A percentile compares a stretch with the other conserved stretches of the same genome.
Evolutionary conservation across 495 filamentous ascomycete species (phyloP).

Genomic region (Neurospora tetraspora): DNA sequence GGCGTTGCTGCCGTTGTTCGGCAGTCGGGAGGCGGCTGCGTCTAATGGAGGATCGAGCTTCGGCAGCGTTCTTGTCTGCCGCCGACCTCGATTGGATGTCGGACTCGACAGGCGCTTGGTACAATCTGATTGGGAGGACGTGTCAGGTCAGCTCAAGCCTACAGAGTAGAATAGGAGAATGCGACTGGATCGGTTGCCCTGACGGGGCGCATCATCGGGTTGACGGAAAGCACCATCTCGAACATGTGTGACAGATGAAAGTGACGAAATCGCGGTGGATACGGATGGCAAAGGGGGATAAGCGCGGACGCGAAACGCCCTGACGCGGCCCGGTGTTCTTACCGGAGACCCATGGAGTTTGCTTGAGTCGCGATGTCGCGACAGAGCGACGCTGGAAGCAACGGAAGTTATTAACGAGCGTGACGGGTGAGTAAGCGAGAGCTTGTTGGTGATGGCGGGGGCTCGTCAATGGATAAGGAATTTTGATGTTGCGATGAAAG

Average conservation of each 20-base stretch:
- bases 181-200: not conserved
- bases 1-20: slow-evolving; percentile 30
- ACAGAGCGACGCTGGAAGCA: not conserved
- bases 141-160: slow-evolving; percentile 13
- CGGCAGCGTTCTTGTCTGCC: slow-evolving; percentile 36
- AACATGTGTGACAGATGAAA: not conserved
- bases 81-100: slow-evolving; percentile 47
- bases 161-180: not conserved
- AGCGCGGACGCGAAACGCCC: slow-evolving; percentile 16
- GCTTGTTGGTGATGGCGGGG: slow-evolving; percentile 10
- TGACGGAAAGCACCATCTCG: not conserved
- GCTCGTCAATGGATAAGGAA: slow-evolving; percentile 20
- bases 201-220: not conserved
- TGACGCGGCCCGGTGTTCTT: slow-evolving; percentile 38
- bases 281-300: not conserved
- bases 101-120: slow-evolving; percentile 44
- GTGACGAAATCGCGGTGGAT: not conserved
- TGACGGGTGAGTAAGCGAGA: slow-evolving; percentile 5
- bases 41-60: slow-evolving; percentile 64
- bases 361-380: not conserved
- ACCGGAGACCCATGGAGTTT: slow-evolving; percentile 70
- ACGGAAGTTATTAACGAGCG: slow-evolving; percentile 13
- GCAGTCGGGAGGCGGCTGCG: slow-evolving; percentile 22
- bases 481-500: slow-evolving; percentile 10
- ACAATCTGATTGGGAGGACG: slow-evolving; percentile 31